Evolutionary conservation across 1,139 yeast species (phyloP).

Genomic region (Yamadazyma oceani): DNA sequence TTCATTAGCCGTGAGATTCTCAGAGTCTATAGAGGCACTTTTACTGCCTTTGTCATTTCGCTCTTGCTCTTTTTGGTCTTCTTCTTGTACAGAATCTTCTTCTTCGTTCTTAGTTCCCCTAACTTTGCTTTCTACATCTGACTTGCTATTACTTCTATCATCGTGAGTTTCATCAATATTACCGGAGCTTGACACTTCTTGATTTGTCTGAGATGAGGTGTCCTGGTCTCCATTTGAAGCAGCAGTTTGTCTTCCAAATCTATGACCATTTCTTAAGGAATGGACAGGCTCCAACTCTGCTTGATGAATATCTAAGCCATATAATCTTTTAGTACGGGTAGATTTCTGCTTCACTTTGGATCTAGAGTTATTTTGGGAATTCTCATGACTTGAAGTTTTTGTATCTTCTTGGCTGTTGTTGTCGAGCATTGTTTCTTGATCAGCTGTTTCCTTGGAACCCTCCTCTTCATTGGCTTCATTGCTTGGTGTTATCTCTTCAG

Average conservation of each 20-base stretch:
- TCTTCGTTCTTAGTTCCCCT: slow-evolving; percentile 1
- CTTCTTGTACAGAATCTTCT: not conserved
- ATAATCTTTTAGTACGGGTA: slow-evolving; percentile 12
- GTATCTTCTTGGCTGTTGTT: slow-evolving; percentile 4
- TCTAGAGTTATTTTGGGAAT: too few relatives aligned
- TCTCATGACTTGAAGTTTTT: slow-evolving; percentile 1
- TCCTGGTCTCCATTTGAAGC: too few relatives aligned
- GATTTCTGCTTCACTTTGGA: slow-evolving; percentile 2
- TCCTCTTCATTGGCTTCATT: slow-evolving; percentile 1
- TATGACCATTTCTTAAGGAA: slow-evolving; percentile 24
- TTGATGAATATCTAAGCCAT: slow-evolving; percentile 24
- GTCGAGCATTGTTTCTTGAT: too few relatives aligned
- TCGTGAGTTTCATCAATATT: too few relatives aligned
- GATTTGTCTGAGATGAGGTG: too few relatives aligned
- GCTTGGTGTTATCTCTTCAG: slow-evolving; percentile 4
- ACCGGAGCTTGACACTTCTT: too few relatives aligned
- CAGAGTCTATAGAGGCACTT: too few relatives aligned
- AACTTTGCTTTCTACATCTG: too few relatives aligned
- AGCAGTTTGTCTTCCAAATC: slow-evolving; percentile 14
- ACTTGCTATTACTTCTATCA: too few relatives aligned
- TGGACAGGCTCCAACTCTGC: slow-evolving; percentile 21
- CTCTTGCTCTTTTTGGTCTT: slow-evolving; percentile 1
- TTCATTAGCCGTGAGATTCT: too few relatives aligned
- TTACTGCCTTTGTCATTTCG: too few relatives aligned
- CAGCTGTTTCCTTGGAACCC: slow-evolving; percentile 6